A percentile compares a stretch with the other conserved stretches of the same genome.
Conservation (phyloP, 768 basidiomycete species). For the Phlebiopsis flavidoalba region DNA sequence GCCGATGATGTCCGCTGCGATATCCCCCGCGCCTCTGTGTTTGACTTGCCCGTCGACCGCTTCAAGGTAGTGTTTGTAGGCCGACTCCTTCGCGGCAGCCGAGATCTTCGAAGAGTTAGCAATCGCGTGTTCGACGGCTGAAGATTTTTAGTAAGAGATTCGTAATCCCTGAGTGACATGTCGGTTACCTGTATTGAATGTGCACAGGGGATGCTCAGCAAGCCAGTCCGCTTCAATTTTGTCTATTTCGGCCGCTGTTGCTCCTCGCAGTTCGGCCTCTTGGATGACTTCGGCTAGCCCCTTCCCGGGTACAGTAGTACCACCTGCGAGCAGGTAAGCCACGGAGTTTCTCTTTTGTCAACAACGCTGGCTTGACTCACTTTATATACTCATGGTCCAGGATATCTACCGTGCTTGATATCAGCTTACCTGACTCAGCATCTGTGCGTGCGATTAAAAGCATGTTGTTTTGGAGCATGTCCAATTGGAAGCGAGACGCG, state of each 20-base stretch:
- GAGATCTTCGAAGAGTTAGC: constrained; percentile 31
- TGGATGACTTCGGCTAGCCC: constrained; percentile 68
- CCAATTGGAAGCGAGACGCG: constrained; percentile 85
- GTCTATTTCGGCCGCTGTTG: constrained; percentile 65
- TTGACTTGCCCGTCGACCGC: constrained; percentile 56
- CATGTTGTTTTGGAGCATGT: constrained; percentile 85
- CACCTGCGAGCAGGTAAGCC: constrained; percentile 22
- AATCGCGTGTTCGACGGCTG: constrained; percentile 61
- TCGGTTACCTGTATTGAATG: constrained; percentile 75
- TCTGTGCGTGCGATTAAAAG: constrained; percentile 90
- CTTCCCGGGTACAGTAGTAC: constrained; percentile 28
- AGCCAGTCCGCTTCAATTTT: constrained; percentile 75
- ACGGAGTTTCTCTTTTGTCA: constrained; percentile 16
- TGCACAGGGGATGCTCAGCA: constrained; percentile 58
- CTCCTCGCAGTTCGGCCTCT: constrained; percentile 60
- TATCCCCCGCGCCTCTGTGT: constrained; percentile 45
- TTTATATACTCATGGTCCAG: constrained; percentile 77
- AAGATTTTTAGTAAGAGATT: not conserved
- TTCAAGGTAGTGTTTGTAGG: constrained; percentile 53
- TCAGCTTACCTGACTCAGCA: constrained; percentile 79
- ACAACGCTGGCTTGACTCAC: constrained; percentile 36
- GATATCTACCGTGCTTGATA: constrained; percentile 79
- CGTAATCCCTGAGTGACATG: not conserved
- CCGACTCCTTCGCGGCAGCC: constrained; percentile 43
- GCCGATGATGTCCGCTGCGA: constrained; percentile 74